Base-by-base conservation (phyloP, 108 stramenopile genomes). In the Skeletonema potamos region DNA sequence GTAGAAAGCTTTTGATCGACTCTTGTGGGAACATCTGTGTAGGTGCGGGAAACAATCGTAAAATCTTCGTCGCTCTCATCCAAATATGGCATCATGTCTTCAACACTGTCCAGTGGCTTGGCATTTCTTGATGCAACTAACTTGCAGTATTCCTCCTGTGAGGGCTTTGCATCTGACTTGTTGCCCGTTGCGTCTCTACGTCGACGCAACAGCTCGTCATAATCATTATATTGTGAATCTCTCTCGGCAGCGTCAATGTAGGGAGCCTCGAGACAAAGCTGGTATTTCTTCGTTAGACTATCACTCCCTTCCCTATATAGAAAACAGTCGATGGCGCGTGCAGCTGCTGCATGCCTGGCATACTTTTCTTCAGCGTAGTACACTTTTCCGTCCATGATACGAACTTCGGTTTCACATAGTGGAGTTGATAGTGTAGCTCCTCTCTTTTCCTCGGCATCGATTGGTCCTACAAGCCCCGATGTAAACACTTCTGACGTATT, bases 301-400 rank as follows among this genome's bases (percentile, higher is more conserved):
- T 58, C 58, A 43, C 61, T 37, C 6, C 12, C 59, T 32, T 71
- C 67, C 1, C 79, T 65, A 62, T 37, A 62, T 3, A 72, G 13
- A 29, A 60, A 79, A 30, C 77, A 79, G 20, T 79, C 77, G 17
- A 79, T 62, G 3, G 77, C 77, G 33, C 77, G 57, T 29, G 77
- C 77, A 22, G 77, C 77, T 27, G 77, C 77, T 12, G 77, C 77
- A 17, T 72, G 66, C 20, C 62, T 32, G 0, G 77, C 77, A 2
- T 67, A 15, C 0, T 5, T 27, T 12, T 24, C 15, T 22, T 58
- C 10, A 9, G 36, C 10, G 13, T 73, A 73, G 27, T 65, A 73
- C 20, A 73, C 72, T 63, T 58, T 73, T 0, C 73, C 73, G 44
- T 65, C 73, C 2, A 73, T 24, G 32, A 64, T 29, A 7, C 18